phyloP scores from a whole-genome alignment of 441 rosid genomes.

The Raphanus hybrid region DNA sequence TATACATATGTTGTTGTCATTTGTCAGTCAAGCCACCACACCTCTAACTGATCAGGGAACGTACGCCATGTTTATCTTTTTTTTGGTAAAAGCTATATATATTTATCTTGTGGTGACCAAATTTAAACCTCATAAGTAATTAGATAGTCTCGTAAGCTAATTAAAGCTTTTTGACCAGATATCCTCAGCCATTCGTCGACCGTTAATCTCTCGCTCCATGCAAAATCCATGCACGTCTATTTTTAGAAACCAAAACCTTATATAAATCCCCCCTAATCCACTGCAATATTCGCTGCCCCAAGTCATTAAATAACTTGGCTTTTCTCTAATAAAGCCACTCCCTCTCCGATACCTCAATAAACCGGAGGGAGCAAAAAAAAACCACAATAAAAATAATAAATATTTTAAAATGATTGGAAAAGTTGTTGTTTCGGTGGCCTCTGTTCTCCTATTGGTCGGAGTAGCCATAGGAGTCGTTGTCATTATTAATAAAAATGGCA shows the following conservation, averaged over 20 bases:
- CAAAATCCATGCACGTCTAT: conserved; percentile 30
- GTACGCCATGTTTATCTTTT: too few relatives aligned
- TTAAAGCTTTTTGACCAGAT: conserved; percentile 11
- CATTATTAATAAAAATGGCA: conserved; percentile 33
- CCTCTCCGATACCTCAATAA: conserved; percentile 41
- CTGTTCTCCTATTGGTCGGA: conserved; percentile 67
- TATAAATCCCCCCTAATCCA: conserved; percentile 20
- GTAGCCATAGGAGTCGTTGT: conserved; percentile 62
- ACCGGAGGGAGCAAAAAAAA: conserved; percentile 38
- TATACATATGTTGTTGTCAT: too few relatives aligned
- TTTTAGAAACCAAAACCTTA: conserved; percentile 28
- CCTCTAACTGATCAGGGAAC: background rate
- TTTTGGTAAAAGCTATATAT: background rate
- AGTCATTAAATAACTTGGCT: conserved; percentile 44
- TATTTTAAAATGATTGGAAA: conserved; percentile 49
- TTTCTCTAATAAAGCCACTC: conserved; percentile 44
- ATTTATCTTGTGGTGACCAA: background rate
- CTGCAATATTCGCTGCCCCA: conserved; percentile 37
- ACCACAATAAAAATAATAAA: background rate
- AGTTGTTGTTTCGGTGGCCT: conserved; percentile 58
- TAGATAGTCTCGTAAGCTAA: background rate
- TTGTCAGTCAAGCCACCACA: background rate
- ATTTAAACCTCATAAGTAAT: background rate
- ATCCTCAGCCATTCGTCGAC: conserved; percentile 28
- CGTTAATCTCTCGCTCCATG: conserved; percentile 30